These are phyloP conservation scores for Aureobasidium sp. DNA, from an alignment of 2,329 filamentous ascomycete species.

Conservation along the genomic window DNA sequence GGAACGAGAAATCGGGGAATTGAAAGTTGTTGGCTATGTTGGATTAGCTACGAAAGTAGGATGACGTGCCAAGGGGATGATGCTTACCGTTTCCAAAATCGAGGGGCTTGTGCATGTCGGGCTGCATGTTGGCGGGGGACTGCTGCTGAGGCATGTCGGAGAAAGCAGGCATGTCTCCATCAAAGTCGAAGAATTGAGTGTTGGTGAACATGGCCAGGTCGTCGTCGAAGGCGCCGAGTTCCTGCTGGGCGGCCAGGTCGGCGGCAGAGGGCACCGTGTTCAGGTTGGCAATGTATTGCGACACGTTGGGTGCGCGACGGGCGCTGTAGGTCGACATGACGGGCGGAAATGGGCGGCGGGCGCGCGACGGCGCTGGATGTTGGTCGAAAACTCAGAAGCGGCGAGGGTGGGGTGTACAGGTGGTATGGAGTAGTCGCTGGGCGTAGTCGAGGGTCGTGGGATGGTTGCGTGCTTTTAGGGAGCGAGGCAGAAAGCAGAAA, in stretches of 20 bases:
- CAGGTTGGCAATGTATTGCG: conserved; percentile 78
- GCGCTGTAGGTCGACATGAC: conserved; percentile 67
- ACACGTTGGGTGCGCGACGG: conserved; percentile 76
- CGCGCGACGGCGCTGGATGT: conserved; percentile 4
- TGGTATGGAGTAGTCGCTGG: background rate
- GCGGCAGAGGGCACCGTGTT: conserved; percentile 62
- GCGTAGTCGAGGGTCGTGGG: background rate
- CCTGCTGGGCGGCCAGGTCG: conserved; percentile 44
- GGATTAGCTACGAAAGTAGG: background rate
- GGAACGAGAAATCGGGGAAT: conserved; percentile 34
- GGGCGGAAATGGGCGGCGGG: background rate
- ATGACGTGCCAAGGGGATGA: conserved; percentile 25
- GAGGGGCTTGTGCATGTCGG: conserved; percentile 9
- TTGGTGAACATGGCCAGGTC: conserved; percentile 49
- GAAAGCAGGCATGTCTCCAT: conserved; percentile 27
- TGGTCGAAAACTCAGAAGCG: background rate
- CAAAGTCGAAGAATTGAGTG: conserved; percentile 59
- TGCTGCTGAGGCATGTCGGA: conserved; percentile 10
- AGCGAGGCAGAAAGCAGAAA: background rate
- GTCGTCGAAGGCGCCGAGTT: conserved; percentile 42
- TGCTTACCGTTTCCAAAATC: conserved; percentile 13
- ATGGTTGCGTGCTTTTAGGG: background rate
- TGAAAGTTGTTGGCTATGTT: conserved; percentile 32
- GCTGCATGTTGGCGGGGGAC: conserved; percentile 9
- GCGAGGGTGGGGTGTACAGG: background rate